phyloP scores from a whole-genome alignment of 257 asterid species.

The Rauvolfia tetraphylla region DNA sequence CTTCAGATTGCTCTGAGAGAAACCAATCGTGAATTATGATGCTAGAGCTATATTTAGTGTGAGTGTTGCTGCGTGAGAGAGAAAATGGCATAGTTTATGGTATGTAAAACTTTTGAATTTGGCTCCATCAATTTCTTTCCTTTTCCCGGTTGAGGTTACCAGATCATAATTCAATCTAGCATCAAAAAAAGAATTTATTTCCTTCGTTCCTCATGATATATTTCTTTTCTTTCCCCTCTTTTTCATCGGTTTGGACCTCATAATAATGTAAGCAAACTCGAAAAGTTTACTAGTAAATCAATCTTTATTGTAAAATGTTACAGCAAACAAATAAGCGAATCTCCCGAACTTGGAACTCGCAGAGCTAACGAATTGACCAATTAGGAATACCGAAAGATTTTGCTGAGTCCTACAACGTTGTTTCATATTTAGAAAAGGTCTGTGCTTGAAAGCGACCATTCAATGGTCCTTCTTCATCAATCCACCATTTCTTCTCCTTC shows the following conservation, averaged over 20 bases:
- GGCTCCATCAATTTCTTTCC: background rate
- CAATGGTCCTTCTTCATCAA: background rate
- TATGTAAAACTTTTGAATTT: background rate
- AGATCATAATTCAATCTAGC: too few relatives aligned
- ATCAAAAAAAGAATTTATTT: too few relatives aligned
- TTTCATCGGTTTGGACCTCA: background rate
- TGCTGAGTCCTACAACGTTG: background rate
- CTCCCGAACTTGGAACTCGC: background rate
- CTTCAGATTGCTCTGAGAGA: background rate
- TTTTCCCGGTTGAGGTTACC: too few relatives aligned
- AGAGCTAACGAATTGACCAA: background rate
- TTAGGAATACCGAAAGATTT: background rate
- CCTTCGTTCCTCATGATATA: too few relatives aligned
- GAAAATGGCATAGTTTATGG: background rate
- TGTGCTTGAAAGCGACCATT: background rate
- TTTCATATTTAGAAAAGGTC: background rate
- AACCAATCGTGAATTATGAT: conserved; percentile 11
- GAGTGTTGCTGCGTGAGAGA: conserved; percentile 2
- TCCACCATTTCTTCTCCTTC: background rate
- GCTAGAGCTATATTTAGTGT: conserved; percentile 1
- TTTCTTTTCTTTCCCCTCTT: too few relatives aligned
- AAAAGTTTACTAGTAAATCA: too few relatives aligned
- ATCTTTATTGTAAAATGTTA: too few relatives aligned
- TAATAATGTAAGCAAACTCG: background rate
- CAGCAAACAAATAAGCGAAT: background rate